These are phyloP conservation scores for Parsonsia alboflavescens DNA, from an alignment of 257 asterid genomes.

Conservation along the genomic window DNA sequence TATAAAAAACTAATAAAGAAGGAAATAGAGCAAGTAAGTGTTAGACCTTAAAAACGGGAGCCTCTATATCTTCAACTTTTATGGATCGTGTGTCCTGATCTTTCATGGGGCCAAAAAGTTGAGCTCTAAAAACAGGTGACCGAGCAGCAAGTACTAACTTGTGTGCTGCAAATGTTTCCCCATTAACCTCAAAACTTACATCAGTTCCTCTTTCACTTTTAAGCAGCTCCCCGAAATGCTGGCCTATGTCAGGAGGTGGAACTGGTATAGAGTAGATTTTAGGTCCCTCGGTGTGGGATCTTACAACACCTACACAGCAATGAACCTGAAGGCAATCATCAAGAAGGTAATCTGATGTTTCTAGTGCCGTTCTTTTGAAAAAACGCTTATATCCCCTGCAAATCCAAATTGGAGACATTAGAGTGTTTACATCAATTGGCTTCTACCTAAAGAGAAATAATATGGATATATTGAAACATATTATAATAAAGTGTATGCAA, in stretches of 20 bases:
- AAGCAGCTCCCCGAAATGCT: conserved; percentile 75
- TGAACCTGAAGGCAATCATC: conserved; percentile 88
- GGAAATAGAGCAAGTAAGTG: neutral
- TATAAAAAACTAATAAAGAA: neutral
- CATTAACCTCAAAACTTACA: conserved; percentile 65
- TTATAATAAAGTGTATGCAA: neutral
- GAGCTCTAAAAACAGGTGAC: conserved; percentile 93
- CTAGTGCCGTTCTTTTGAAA: conserved; percentile 66
- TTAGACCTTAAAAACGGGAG: conserved; percentile 82
- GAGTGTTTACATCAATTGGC: neutral
- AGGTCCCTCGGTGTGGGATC: conserved; percentile 79
- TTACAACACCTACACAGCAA: conserved; percentile 90
- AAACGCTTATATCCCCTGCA: conserved; percentile 94
- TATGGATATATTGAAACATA: neutral
- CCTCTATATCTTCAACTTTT: conserved; percentile 72
- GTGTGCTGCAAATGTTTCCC: conserved; percentile 71
- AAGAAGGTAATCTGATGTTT: conserved; percentile 75
- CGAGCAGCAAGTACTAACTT: conserved; percentile 94
- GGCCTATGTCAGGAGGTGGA: conserved; percentile 84
- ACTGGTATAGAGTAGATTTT: conserved; percentile 64
- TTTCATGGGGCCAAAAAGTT: conserved; percentile 93
- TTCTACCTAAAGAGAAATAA: too few relatives aligned
- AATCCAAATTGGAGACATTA: conserved; percentile 14
- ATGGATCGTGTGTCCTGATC: conserved; percentile 63
- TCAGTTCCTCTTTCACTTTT: conserved; percentile 75